Base-by-base conservation (phyloP, 2,329 filamentous ascomycete genomes). In the Aspergillus viridinutans region DNA sequence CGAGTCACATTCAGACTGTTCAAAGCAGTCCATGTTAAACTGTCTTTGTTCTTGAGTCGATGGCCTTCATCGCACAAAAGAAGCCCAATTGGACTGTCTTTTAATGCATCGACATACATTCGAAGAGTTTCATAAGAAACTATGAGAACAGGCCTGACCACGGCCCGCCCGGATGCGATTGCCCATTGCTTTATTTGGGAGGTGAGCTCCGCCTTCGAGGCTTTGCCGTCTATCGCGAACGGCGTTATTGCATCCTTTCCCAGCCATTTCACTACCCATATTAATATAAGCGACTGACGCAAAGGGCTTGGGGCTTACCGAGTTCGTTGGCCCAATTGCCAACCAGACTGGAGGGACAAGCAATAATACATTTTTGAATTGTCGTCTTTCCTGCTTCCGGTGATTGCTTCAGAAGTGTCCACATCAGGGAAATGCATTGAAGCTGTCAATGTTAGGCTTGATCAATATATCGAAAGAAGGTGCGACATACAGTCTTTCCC, bases 301-400 rank as follows among this genome's bases (percentile, higher is more conserved):
- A n/a, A 12, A n/a, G 26, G 14, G 35, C 8, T 25, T 17, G 35
- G 54, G 17, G 58, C 69, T 58, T 68, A 78, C 75, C 74, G 49
- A 99, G 78, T 74, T 99, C 94, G 69, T 97, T 97, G 49, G 93
- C 94, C 94, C 94, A 99, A 68, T 99, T 99, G 62, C 90, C 88
- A 32, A 99, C 94, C 72, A 99, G 79, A 83, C 92, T 97, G 2
- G 94, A 96, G 0, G 94, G 94, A 65, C 94, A 99, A 10, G 92
- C 94, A 64, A 99, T 96, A 43, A 99, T 91, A 53, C 92, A 95
- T 72, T 99, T 99, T 67, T 96, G 90, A 48, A 99, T 96, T 0
- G 91, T 95, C 0, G 89, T 76, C 72, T 92, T 97, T 21, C 94
- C 94, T n/a, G 93, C 91, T 43, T 97, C 91, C 0, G 94, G 90